A percentile compares a stretch with the other conserved stretches of the same genome.
Conservation (phyloP, 2,329 filamentous ascomycete species). For the Epichloe sp. region DNA sequence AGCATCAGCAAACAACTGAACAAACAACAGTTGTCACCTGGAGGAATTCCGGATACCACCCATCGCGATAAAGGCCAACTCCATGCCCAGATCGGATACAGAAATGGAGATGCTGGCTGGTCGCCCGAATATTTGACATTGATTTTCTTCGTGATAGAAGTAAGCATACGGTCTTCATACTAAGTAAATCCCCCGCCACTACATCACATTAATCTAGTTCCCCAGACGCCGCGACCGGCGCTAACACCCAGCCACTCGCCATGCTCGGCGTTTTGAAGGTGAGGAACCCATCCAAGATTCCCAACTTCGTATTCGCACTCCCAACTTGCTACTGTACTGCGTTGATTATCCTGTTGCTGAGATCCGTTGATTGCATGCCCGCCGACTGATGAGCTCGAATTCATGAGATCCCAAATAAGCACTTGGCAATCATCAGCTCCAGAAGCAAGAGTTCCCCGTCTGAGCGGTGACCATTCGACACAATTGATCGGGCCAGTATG, state of each 20-base stretch:
- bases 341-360: slow-evolving; percentile 40
- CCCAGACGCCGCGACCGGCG: slow-evolving; percentile 71
- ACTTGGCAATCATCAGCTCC: slow-evolving; percentile 88
- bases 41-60: too few species aligned
- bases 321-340: slow-evolving; percentile 64
- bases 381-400: slow-evolving; percentile 32
- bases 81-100: too few species aligned
- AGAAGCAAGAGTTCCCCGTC: slow-evolving; percentile 78
- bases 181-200: background rate
- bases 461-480: slow-evolving; percentile 86
- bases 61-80: too few species aligned
- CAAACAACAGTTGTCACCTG: too few species aligned
- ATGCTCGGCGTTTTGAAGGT: slow-evolving; percentile 51
- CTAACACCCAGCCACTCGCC: slow-evolving; percentile 78
- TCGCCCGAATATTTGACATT: background rate
- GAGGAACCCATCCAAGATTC: slow-evolving; percentile 75
- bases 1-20: too few species aligned
- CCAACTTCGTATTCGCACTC: slow-evolving; percentile 77
- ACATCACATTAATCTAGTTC: slow-evolving; percentile 37
- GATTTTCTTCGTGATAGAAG: background rate
- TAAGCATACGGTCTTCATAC: background rate
- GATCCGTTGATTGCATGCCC: slow-evolving; percentile 34
- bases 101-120: background rate
- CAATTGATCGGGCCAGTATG: slow-evolving; percentile 79
- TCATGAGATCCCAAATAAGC: slow-evolving; percentile 85